phyloP scores from a whole-genome alignment of 148 eudicot species.

The Rhododendron kiyosumense region DNA sequence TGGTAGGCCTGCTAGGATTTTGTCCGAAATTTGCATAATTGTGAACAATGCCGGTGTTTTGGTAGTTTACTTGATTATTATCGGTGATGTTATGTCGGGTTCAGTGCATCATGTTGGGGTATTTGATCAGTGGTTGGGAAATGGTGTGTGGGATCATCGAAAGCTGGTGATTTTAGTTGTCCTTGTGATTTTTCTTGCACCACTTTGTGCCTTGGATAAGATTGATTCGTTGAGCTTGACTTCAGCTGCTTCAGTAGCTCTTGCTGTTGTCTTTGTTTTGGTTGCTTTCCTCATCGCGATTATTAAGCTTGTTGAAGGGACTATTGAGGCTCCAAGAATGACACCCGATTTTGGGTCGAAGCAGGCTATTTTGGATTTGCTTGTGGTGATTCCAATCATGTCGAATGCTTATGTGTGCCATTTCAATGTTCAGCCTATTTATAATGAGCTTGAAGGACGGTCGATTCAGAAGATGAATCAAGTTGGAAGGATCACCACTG shows the following conservation, averaged over 20 bases:
- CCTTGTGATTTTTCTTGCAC: conserved; percentile 64
- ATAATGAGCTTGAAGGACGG: conserved; percentile 80
- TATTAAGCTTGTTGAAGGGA: conserved; percentile 75
- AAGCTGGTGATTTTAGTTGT: conserved; percentile 66
- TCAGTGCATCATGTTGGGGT: conserved; percentile 72
- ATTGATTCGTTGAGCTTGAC: conserved; percentile 87
- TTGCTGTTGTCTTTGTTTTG: conserved; percentile 80
- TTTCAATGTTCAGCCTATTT: conserved; percentile 90
- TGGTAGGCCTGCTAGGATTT: conserved; percentile 64
- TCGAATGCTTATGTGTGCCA: conserved; percentile 92
- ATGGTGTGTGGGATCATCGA: conserved; percentile 88
- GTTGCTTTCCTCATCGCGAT: conserved; percentile 56
- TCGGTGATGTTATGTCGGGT: conserved; percentile 97
- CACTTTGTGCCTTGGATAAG: conserved; percentile 82
- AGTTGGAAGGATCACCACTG: conserved; percentile 76
- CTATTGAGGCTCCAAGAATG: conserved; percentile 68
- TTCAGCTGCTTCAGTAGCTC: conserved; percentile 94
- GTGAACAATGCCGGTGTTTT: conserved; percentile 85
- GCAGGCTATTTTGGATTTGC: conserved; percentile 73
- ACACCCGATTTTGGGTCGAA: conserved; percentile 84
- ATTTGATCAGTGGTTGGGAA: conserved; percentile 78
- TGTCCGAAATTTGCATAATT: conserved; percentile 84
- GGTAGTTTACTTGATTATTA: conserved; percentile 89
- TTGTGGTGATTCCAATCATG: conserved; percentile 95
- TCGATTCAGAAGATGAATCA: conserved; percentile 83